phyloP scores from a whole-genome alignment of 129 eudicot species.

The Calendula officinalis region DNA sequence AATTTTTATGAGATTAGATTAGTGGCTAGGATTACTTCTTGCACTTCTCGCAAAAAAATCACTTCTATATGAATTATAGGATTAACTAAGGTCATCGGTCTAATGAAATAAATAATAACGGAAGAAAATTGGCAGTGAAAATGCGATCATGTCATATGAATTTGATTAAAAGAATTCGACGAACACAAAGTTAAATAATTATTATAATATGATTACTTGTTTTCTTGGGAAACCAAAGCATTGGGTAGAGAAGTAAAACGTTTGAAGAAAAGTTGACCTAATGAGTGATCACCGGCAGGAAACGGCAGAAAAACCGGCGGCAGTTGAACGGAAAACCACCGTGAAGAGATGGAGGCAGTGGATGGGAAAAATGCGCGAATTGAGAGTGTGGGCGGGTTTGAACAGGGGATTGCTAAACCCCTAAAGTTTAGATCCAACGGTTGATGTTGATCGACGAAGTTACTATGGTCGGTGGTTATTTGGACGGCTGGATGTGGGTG shows the following conservation, averaged over 20 bases:
- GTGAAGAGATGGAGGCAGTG: background rate
- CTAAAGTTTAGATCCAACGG: background rate
- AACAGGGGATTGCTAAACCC: constrained; percentile 10
- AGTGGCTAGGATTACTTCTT: no score
- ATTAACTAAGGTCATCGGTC: no score
- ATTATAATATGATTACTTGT: background rate
- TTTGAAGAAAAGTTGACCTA: background rate
- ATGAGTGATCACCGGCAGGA: background rate
- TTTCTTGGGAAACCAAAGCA: background rate
- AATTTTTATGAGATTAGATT: no score
- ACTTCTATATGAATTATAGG: no score
- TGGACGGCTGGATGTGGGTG: constrained; percentile 20
- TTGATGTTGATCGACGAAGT: constrained; percentile 1
- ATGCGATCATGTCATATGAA: background rate
- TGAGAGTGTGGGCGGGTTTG: constrained; percentile 12
- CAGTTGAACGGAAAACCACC: background rate
- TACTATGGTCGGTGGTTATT: constrained; percentile 20
- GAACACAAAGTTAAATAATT: background rate
- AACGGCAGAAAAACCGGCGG: constrained; percentile 2
- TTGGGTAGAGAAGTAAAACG: background rate
- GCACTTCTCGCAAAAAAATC: no score
- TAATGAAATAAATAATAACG: background rate
- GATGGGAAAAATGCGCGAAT: background rate
- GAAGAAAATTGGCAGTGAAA: background rate
- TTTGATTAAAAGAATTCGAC: background rate